These are phyloP conservation scores for Phytophthora melonis DNA, from an alignment of 352 stramenopile species.

Conservation along the genomic window DNA sequence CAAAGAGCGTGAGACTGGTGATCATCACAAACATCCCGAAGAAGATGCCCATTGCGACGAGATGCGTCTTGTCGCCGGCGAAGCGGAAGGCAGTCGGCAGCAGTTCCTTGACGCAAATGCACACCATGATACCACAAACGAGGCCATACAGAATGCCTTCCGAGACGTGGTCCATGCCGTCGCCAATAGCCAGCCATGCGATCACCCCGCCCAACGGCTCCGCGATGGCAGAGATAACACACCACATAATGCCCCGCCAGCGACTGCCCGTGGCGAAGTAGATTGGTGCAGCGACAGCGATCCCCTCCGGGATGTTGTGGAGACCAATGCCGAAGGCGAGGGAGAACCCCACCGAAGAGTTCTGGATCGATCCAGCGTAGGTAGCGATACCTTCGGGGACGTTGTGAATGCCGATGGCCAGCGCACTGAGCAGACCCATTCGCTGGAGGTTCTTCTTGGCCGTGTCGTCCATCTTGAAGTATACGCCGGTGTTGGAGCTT, in stretches of 20 bases:
- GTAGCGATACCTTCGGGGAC: conserved; percentile 97
- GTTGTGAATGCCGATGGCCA: conserved; percentile 97
- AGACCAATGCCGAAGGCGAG: conserved; percentile 95
- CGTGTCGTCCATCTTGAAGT: conserved; percentile 46
- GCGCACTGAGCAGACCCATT: conserved; percentile 92
- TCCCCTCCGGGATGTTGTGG: conserved; percentile 97
- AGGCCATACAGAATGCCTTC: conserved; percentile 93
- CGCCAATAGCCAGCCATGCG: conserved; percentile 86
- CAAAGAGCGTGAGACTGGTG: conserved; percentile 89
- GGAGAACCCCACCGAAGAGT: conserved; percentile 87
- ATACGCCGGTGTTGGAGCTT: conserved; percentile 23
- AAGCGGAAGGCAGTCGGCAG: conserved; percentile 92
- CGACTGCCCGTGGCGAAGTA: conserved; percentile 96
- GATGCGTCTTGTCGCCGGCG: conserved; percentile 74
- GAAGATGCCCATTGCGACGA: conserved; percentile 85
- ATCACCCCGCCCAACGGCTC: conserved; percentile 92
- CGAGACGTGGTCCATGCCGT: conserved; percentile 63
- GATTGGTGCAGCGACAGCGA: conserved; percentile 95
- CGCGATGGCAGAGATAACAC: conserved; percentile 87
- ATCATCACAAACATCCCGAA: conserved; percentile 90
- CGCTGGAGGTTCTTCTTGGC: conserved; percentile 62
- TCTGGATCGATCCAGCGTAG: conserved; percentile 90
- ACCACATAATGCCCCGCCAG: conserved; percentile 94
- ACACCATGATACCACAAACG: conserved; percentile 95
- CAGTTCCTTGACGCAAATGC: conserved; percentile 91